Evolutionary conservation across 2,329 filamentous ascomycete species (phyloP), one percentile per base, ranked within the genome.

Genomic region (Aspergillus sp.): DNA sequence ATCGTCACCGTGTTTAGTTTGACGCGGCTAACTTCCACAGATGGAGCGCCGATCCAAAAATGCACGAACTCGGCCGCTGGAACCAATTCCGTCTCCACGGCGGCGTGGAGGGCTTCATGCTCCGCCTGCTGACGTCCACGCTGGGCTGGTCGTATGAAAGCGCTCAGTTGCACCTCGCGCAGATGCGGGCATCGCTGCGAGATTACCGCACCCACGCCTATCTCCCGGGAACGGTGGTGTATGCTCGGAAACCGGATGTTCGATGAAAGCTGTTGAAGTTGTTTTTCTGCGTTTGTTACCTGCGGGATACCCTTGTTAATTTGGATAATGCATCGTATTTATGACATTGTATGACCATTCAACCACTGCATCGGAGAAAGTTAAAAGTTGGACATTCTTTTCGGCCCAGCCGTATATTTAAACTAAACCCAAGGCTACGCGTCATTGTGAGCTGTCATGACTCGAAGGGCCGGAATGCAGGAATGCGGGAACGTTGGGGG

Each of bases 1-100:
- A 37, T 19, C 22, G 8, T 22, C 4, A n/a, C 2, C 5, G 0
- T 34, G 7, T 11, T 12, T 12, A 19, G 13, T 20, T 3, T 9
- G 30, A 34, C n/a, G 17, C 37, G n/a, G 41, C 41, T 53, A 46
- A 53, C 24, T 5, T 2, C 7, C 8, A 17, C 51, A 61, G 66
- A 51, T 54, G 66, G 66, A 65, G 64, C 19, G 40, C 60, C 4
- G 64, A 66, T 37, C 58, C 57, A 3, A 68, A 66, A 44, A 30
- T 65, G 40, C 64, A 66, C 49, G 61, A 66, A 55, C 56, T 68
- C 4, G 64, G 66, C 9, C 62, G 60, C 33, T 68, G 61, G 63
- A 66, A 66, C 27, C 61, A 64, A 49, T 60, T 59, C 17, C 62
- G 64, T 9, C 51, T 66, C 8, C 51, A 64, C 51, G 56, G 54